Conservation (phyloP, 129 eudicot species). For the Artemisia annua region DNA sequence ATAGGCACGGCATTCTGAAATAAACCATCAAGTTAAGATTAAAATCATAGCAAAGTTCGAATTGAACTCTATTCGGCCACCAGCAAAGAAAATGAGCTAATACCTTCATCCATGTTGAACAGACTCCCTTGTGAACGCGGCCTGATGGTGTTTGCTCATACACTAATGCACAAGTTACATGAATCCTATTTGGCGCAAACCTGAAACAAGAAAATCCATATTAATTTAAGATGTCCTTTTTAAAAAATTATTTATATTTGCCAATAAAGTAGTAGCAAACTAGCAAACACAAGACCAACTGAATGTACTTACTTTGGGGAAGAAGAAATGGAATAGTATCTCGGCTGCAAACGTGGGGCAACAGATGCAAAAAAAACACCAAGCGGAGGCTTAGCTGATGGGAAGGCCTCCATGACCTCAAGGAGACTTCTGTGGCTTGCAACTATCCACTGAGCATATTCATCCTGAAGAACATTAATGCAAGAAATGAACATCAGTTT, state of each 20-base stretch:
- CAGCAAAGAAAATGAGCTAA: not conserved
- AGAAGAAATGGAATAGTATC: constrained; percentile 96
- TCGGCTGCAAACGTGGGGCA: constrained; percentile 92
- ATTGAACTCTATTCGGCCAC: not conserved
- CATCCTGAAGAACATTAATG: constrained; percentile 59
- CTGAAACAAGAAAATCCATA: constrained; percentile 36
- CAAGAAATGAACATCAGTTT: constrained; percentile 3
- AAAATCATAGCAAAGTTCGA: not conserved
- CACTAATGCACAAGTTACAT: constrained; percentile 96
- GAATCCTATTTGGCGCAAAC: constrained; percentile 81
- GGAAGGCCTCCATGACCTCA: constrained; percentile 88
- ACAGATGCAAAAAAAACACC: constrained; percentile 97
- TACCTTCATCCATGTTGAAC: constrained; percentile 99
- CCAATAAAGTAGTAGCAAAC: not conserved
- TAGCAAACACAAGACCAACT: not conserved
- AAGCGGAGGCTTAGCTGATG: constrained; percentile 90
- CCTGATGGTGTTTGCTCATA: constrained; percentile 87
- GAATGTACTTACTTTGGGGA: constrained; percentile 66
- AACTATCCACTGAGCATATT: constrained; percentile 92
- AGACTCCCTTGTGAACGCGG: constrained; percentile 86
- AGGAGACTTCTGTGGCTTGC: constrained; percentile 90
- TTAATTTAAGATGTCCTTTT: not conserved
- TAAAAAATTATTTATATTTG: not conserved
- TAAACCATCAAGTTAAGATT: not conserved
- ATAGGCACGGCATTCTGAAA: constrained; percentile 76